Evolutionary conservation across 305 asterid species (phyloP).

Genomic region (Salvia sclarea): DNA sequence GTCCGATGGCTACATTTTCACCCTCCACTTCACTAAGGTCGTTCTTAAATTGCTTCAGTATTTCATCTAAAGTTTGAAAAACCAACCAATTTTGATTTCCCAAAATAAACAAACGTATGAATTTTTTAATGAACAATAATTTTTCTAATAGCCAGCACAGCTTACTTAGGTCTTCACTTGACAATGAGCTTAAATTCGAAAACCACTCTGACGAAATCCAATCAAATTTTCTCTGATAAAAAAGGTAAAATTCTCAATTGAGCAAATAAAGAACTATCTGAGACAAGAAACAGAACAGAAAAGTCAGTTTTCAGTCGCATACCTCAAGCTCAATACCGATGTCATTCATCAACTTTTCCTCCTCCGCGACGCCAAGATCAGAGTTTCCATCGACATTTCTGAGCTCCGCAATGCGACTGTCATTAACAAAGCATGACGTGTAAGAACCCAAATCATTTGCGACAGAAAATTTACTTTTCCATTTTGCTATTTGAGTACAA

Average conservation of each 20-base stretch:
- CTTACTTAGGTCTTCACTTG: constrained; percentile 58
- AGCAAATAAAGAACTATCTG: neutral
- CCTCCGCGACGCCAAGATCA: constrained; percentile 36
- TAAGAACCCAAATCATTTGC: constrained; percentile 8
- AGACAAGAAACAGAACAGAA: neutral
- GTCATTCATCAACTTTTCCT: constrained; percentile 44
- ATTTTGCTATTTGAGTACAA: constrained; percentile 12
- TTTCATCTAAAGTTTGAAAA: constrained; percentile 47
- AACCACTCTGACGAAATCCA: constrained; percentile 43
- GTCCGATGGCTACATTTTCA: constrained; percentile 48
- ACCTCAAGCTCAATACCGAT: constrained; percentile 60
- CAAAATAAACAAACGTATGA: neutral
- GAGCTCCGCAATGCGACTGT: constrained; percentile 67
- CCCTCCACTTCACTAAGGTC: constrained; percentile 57
- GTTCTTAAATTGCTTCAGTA: constrained; percentile 50
- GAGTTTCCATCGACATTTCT: constrained; percentile 35
- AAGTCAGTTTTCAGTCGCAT: neutral
- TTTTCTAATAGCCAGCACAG: neutral
- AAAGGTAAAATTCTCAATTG: neutral
- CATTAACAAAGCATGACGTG: neutral
- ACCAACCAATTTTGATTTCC: neutral
- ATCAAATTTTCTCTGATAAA: constrained; percentile 52
- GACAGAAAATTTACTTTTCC: neutral
- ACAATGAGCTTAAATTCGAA: constrained; percentile 43
- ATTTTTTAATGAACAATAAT: neutral